These are phyloP conservation scores for Coccomyxa sp. DNA, from an alignment of 139 green algal genomes.

Conservation along the genomic window DNA sequence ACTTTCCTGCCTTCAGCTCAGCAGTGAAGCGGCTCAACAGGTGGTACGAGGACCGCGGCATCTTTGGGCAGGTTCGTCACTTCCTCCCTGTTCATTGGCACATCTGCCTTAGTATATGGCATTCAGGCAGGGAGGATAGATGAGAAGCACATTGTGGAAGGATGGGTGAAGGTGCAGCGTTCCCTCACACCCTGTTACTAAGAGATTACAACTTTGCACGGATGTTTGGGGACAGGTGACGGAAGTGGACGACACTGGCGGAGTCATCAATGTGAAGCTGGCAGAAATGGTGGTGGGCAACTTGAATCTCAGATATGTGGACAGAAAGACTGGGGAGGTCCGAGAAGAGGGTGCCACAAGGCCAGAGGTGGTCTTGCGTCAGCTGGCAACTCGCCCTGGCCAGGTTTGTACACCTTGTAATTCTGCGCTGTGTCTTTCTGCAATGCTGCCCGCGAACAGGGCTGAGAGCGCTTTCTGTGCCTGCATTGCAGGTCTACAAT, in stretches of 20 bases:
- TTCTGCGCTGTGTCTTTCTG: no score
- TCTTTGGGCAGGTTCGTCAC: slow-evolving; percentile 77
- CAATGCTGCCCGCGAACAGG: background rate
- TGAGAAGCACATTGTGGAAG: no score
- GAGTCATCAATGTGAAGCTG: slow-evolving; percentile 41
- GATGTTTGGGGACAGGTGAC: slow-evolving; percentile 40
- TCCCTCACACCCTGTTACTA: no score
- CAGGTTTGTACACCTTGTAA: slow-evolving; percentile 26
- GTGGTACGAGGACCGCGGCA: slow-evolving; percentile 84
- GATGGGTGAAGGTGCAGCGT: no score
- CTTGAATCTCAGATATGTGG: slow-evolving; percentile 71
- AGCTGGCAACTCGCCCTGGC: slow-evolving; percentile 68
- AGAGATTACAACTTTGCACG: no score
- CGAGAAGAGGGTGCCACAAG: slow-evolving; percentile 65
- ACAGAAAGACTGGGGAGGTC: slow-evolving; percentile 67
- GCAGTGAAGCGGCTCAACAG: slow-evolving; percentile 69
- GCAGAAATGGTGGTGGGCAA: slow-evolving; percentile 71
- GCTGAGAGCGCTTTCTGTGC: background rate
- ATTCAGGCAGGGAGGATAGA: background rate
- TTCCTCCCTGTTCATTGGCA: background rate
- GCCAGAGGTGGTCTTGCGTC: slow-evolving; percentile 72
- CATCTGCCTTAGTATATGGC: background rate
- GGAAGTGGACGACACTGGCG: slow-evolving; percentile 46
- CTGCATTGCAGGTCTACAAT: slow-evolving; percentile 64
- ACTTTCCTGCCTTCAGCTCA: slow-evolving; percentile 59